Evolutionary conservation across 768 basidiomycete species (phyloP), one percentile per base, ranked within the genome.

Genomic region (Leccinellum albellum): DNA sequence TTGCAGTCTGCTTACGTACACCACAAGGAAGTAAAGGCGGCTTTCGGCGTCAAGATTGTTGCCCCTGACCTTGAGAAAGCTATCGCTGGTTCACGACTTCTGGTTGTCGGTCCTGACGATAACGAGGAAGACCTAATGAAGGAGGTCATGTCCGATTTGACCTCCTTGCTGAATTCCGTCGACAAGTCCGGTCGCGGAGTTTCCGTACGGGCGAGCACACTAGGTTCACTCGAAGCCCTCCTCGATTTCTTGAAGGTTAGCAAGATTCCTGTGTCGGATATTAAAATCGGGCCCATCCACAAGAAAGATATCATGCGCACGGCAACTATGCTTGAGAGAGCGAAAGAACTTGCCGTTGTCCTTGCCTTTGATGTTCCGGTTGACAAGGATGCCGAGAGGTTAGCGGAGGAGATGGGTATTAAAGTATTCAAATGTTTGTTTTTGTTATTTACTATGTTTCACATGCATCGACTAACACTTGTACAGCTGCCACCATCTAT

Each of bases 21-120:
- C 68, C 91, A 98, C 76, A 96, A 94, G 74, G 88, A 92, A 72
- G 91, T 98, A 73, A 98, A 94, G 76, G 97, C 96, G 3, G 94
- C 97, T 6, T 79, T 97, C 50, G 96, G 97, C 69, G 88, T 99
- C 70, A 99, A 99, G 78, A 84, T 99, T 58, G 83, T 88, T 44
- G 97, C 93, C 0, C 88, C 96, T 1, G 96, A 97, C 68, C 83
- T 99, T 20, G 97, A 98, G 67, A 98, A 98, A 71, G 95, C 97
- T 13, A 96, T 98, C 59, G 96, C 96, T 58, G 97, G 97, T 65
- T 98, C 96, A 42, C 88, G 93, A 9, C 77, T 99, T 51, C 83
- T 98, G 50, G 91, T 98, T 29, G 83, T 88, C 49, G 91, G 95
- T 17, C 93, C 94, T 52, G 95, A 98, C 64, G 95, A 98, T 62